These are phyloP conservation scores for Amesomyces nigricolor DNA, from an alignment of 2,329 filamentous ascomycete species.

Conservation along the genomic window DNA sequence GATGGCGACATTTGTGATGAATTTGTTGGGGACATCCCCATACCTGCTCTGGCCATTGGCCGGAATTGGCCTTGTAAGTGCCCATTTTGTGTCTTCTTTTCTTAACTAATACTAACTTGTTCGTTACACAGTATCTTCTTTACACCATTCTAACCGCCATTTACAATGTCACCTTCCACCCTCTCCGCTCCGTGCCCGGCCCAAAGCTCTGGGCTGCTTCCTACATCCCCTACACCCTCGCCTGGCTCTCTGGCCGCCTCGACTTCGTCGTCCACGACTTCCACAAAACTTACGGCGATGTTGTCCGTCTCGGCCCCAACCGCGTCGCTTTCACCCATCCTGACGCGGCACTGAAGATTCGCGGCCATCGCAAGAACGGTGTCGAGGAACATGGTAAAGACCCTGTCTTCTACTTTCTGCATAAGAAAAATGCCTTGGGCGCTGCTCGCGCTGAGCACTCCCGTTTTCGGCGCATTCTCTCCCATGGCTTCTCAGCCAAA, in stretches of 20 bases:
- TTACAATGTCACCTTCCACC: slow-evolving; percentile 21
- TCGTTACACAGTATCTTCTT: neutral
- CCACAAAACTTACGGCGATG: slow-evolving; percentile 19
- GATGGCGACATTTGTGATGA: too few relatives aligned
- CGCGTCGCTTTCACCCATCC: slow-evolving; percentile 18
- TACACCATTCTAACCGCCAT: neutral
- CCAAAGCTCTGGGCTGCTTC: slow-evolving; percentile 15
- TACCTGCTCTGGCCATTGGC: too few relatives aligned
- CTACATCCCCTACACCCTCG: slow-evolving; percentile 15
- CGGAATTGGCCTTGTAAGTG: too few relatives aligned
- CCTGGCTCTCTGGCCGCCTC: slow-evolving; percentile 2
- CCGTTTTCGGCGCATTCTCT: slow-evolving; percentile 30
- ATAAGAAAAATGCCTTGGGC: slow-evolving; percentile 24
- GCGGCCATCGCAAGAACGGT: slow-evolving; percentile 19
- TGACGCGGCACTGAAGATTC: slow-evolving; percentile 17
- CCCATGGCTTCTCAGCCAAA: slow-evolving; percentile 34
- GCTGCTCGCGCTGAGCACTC: slow-evolving; percentile 28
- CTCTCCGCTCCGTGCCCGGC: slow-evolving; percentile 16
- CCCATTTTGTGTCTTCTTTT: too few relatives aligned
- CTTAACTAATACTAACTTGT: too few relatives aligned
- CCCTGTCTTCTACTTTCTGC: neutral
- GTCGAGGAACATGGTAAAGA: slow-evolving; percentile 20
- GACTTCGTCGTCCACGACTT: slow-evolving; percentile 7
- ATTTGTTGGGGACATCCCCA: too few relatives aligned
- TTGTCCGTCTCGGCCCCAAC: slow-evolving; percentile 20